Percentiles rank a stretch among this genome's conserved stretches.
Evolutionary conservation across 345 rosid species (phyloP).

Genomic region (Corymbia maculata): DNA sequence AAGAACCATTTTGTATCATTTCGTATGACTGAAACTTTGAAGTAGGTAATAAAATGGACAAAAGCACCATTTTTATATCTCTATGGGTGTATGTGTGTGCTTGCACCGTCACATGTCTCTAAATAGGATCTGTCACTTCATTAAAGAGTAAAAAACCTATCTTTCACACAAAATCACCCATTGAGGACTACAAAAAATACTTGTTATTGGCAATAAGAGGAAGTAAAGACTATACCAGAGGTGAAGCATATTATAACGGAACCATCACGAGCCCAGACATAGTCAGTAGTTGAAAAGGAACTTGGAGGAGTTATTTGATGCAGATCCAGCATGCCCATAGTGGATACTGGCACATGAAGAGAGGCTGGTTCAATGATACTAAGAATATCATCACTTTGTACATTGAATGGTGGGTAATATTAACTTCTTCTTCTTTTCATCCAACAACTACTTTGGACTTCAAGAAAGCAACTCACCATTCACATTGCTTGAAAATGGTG

Average conservation of each 20-base stretch:
- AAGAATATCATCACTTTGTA: not conserved
- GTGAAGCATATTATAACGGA: constrained; percentile 80
- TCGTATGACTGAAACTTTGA: not conserved
- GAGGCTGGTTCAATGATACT: not conserved
- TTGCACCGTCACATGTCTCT: not conserved
- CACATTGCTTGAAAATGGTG: constrained; percentile 2
- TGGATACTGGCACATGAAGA: constrained; percentile 21
- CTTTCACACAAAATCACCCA: not conserved
- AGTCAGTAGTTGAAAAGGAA: constrained; percentile 3
- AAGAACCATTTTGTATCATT: not conserved
- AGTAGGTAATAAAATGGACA: not conserved
- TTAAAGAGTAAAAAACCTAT: not conserved
- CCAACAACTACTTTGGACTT: not conserved
- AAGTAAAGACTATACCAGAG: constrained; percentile 34
- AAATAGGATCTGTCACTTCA: not conserved
- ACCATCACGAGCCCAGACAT: constrained; percentile 60
- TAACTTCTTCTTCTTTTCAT: not conserved
- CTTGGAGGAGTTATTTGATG: not conserved
- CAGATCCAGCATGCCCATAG: constrained; percentile 20
- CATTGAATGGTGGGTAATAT: not conserved
- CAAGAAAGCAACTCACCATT: constrained; percentile 17
- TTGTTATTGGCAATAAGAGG: not conserved
- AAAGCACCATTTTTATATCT: not conserved
- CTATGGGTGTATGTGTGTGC: not conserved
- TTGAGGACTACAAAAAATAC: not conserved